Conservation (phyloP, 2,329 filamentous ascomycete species). For the Talaromyces rugulosus region DNA sequence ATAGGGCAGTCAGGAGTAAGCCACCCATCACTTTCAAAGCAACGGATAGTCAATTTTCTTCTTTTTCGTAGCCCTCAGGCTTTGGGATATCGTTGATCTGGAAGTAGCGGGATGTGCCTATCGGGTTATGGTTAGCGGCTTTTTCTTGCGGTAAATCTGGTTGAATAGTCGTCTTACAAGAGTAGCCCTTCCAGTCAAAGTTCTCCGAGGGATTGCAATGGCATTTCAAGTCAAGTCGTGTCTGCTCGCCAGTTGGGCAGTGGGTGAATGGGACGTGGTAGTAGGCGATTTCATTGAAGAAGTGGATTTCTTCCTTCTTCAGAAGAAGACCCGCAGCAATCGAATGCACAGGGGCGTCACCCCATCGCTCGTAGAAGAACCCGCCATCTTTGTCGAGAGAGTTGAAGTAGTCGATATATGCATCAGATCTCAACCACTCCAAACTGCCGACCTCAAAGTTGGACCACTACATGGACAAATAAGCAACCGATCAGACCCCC, state of each 20-base stretch:
- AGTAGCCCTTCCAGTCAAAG: constrained; percentile 99
- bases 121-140: not conserved
- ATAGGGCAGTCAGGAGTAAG: constrained; percentile 16
- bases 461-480: constrained; percentile 67
- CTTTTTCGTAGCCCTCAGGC: constrained; percentile 77
- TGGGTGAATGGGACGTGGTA: constrained; percentile 98
- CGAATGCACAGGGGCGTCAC: constrained; percentile 96
- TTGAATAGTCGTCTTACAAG: constrained; percentile 61
- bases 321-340: constrained; percentile 85
- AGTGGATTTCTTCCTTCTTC: constrained; percentile 91
- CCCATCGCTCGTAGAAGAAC: constrained; percentile 99
- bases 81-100: constrained; percentile 76
- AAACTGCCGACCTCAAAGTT: constrained; percentile 97
- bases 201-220: constrained; percentile 94
- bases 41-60: constrained; percentile 48
- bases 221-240: constrained; percentile 78
- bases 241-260: constrained; percentile 87
- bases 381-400: constrained; percentile 84
- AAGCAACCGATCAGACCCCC: not conserved
- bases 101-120: constrained; percentile 81
- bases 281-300: constrained; percentile 98
- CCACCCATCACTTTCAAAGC: constrained; percentile 19
- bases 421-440: constrained; percentile 83
- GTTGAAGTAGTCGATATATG: constrained; percentile 88
- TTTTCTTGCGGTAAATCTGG: not conserved